Evolutionary conservation across 2,329 filamentous ascomycete species (phyloP).

Genomic region (Chrysosporium queenslandicum): DNA sequence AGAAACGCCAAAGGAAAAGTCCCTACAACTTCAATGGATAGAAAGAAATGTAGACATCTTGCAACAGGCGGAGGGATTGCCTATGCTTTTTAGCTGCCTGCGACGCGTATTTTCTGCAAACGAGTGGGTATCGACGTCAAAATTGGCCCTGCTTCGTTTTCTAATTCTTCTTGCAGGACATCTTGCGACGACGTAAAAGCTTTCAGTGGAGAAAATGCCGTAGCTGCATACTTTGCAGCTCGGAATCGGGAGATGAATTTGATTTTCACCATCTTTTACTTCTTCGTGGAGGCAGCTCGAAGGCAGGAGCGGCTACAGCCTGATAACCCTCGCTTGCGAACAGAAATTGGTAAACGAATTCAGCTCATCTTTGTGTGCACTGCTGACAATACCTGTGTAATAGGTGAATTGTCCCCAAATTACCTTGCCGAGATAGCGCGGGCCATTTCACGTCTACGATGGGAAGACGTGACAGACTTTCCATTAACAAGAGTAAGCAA

Average conservation of each 20-base stretch:
- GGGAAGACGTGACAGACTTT: conserved; percentile 50
- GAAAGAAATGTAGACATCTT: conserved; percentile 34
- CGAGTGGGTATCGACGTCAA: conserved; percentile 16
- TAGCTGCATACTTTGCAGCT: conserved; percentile 28
- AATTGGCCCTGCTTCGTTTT: neutral
- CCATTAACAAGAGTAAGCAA: conserved; percentile 52
- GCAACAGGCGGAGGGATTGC: conserved; percentile 29
- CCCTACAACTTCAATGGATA: conserved; percentile 41
- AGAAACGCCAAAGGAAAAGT: conserved; percentile 40
- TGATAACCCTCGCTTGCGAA: conserved; percentile 9
- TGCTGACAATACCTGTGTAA: conserved; percentile 23
- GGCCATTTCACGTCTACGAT: conserved; percentile 57
- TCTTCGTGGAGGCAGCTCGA: conserved; percentile 35
- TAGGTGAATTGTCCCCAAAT: conserved; percentile 53
- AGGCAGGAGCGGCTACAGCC: conserved; percentile 23
- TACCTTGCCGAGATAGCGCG: conserved; percentile 64
- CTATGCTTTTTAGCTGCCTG: conserved; percentile 31
- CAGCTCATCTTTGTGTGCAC: conserved; percentile 14
- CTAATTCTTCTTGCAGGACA: neutral
- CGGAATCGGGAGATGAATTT: conserved; percentile 35
- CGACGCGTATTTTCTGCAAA: conserved; percentile 33
- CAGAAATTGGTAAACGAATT: conserved; percentile 17
- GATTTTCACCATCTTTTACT: conserved; percentile 36
- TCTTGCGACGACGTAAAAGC: conserved; percentile 15
- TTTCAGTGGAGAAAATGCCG: conserved; percentile 26